Base-by-base conservation (phyloP, 192 early-diverging fungal species). In the Rhizophagus sp. region DNA sequence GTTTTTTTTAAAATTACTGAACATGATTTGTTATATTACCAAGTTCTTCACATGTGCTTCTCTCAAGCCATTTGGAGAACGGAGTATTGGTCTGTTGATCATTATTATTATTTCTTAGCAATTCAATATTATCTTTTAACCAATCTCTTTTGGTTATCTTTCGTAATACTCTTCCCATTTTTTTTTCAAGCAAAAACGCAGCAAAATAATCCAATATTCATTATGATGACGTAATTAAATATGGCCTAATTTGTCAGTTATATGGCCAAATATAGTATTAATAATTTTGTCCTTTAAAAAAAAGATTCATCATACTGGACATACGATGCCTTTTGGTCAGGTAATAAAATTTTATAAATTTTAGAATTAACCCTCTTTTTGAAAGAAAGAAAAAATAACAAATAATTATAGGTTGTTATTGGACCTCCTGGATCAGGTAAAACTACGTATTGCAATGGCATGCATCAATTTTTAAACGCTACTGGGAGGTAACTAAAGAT, bases 371-470 rank as follows among this genome's bases (percentile, higher is more conserved):
- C 36, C 6, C 36, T 36, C n/a, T 36, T 36, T 36, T 36, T 36
- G 2, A 5, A 36, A 36, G 5, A 36, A 25, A 39, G 6, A n/a
- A 30, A 27, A 15, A n/a, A 74, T 34, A 78, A 44, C 34, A 1
- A 49, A 22, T 19, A 63, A 50, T 33, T 41, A 30, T 89, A 97
- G 90, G 85, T 99, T 24, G 96, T 98, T 22, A 94, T 99, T 84
- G 97, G 97, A 3, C 96, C 97, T 50, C 95, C 96, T 30, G 96
- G 97, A 22, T 94, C 93, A 50, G 96, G 96, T n/a, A 97, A 97
- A 84, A 96, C 96, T 17, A 97, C 98, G 1, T 98, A 96, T 83
- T 99, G 97, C 84, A 84, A 89, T 77, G 96, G 97, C 9, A 91
- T 97, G 83, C 89, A 96, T 73, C 93, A 96, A 81, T 97, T 97